These are phyloP conservation scores for Holtermannia corniformis DNA, from an alignment of 768 basidiomycete genomes.

Conservation along the genomic window DNA sequence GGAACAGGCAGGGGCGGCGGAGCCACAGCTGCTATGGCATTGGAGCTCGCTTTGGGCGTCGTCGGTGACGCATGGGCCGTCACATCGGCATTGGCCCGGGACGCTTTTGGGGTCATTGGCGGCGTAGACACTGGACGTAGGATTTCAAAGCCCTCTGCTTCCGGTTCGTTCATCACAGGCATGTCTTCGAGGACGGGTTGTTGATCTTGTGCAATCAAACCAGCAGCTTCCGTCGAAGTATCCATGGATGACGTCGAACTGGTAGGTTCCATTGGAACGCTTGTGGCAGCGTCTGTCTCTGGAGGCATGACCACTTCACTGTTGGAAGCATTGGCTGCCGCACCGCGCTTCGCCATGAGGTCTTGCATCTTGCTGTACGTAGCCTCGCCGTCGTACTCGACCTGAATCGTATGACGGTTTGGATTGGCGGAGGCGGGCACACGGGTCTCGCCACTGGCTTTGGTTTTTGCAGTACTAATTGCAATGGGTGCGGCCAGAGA, in stretches of 20 bases:
- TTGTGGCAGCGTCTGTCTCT: neutral
- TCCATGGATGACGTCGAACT: neutral
- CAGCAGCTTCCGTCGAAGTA: neutral
- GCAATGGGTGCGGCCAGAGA: too few relatives aligned
- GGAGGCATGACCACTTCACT: too few relatives aligned
- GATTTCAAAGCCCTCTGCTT: too few relatives aligned
- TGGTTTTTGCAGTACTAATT: neutral
- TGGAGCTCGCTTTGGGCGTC: neutral
- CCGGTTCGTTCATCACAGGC: too few relatives aligned
- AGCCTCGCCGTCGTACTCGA: constrained; percentile 71
- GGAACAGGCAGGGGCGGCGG: too few relatives aligned
- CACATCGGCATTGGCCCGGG: neutral
- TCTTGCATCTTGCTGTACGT: constrained; percentile 29
- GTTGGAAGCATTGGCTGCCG: too few relatives aligned
- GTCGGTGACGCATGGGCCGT: too few relatives aligned
- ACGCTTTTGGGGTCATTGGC: neutral
- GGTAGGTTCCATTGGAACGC: neutral
- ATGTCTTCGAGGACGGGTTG: neutral
- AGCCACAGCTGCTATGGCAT: neutral
- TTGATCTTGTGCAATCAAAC: neutral
- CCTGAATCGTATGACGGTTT: constrained; percentile 88
- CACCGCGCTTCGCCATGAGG: constrained; percentile 8
- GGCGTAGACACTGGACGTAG: too few relatives aligned
- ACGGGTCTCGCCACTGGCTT: neutral
- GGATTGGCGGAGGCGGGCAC: constrained; percentile 35